Conservation (phyloP, 1,284 basidiomycete species). For the Leccinum solheimii region DNA sequence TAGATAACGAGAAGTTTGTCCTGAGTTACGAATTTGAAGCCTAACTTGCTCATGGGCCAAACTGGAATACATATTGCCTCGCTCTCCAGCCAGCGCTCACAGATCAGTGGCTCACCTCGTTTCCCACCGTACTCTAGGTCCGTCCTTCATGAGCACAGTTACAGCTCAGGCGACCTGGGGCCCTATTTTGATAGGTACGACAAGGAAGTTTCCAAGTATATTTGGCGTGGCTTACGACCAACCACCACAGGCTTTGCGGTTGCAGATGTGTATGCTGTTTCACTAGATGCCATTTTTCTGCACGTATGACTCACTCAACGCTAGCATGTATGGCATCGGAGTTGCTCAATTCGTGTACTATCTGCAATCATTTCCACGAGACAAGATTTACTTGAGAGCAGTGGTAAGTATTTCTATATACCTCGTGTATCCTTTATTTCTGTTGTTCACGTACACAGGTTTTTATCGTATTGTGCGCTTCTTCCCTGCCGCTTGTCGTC, state of each 20-base stretch:
- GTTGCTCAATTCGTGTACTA: conserved; percentile 22
- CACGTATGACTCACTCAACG: not conserved
- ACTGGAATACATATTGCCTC: not conserved
- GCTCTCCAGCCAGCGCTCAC: not conserved
- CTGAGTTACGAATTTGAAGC: too few species aligned
- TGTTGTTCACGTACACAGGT: conserved; percentile 8
- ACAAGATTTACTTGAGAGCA: conserved; percentile 8
- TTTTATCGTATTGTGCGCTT: conserved; percentile 10
- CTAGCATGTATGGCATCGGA: conserved; percentile 16
- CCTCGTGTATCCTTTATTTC: not conserved
- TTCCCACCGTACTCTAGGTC: not conserved
- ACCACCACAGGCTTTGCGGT: conserved; percentile 1
- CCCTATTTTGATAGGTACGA: conserved; percentile 14
- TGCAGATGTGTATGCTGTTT: conserved; percentile 2
- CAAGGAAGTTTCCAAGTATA: not conserved
- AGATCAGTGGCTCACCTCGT: not conserved
- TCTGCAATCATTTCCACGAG: conserved; percentile 17
- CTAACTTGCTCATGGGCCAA: too few species aligned
- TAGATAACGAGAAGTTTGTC: too few species aligned
- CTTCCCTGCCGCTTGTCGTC: not conserved
- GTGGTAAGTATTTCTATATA: conserved; percentile 8
- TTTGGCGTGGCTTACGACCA: not conserved
- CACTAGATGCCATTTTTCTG: not conserved
- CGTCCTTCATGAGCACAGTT: conserved; percentile 1
- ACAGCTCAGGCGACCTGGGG: conserved; percentile 3